A percentile compares a stretch with the other conserved stretches of the same genome.
These are phyloP conservation scores for Gaeumannomyces sp. DNA, from an alignment of 2,329 filamentous ascomycete genomes.

Conservation along the genomic window DNA sequence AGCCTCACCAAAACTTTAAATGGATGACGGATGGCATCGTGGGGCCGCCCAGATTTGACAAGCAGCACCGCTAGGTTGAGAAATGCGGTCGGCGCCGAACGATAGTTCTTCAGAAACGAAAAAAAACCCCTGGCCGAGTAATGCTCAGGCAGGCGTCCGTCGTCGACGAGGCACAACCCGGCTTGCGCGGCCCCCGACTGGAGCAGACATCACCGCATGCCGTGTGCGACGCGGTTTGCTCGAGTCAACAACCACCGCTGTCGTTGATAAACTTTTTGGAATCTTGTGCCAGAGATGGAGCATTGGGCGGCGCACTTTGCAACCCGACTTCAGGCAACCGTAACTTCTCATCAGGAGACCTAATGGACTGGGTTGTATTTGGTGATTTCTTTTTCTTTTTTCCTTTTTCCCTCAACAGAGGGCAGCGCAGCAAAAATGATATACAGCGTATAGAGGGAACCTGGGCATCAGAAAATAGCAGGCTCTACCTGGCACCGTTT, in stretches of 20 bases:
- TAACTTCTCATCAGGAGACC: not conserved
- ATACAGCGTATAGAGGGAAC: not conserved
- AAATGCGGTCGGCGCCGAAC: too few species aligned
- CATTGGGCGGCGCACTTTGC: too few species aligned
- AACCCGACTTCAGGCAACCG: too few species aligned
- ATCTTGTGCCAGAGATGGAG: not conserved
- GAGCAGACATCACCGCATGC: not conserved
- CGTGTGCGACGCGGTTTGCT: not conserved
- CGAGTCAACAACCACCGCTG: not conserved
- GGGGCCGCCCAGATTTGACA: not conserved
- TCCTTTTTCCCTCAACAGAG: not conserved
- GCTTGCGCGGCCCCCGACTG: not conserved
- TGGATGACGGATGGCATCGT: not conserved
- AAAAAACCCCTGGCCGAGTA: too few species aligned
- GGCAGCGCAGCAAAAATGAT: not conserved
- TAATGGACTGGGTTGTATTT: not conserved
- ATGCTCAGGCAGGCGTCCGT: not conserved
- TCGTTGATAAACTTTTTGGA: not conserved
- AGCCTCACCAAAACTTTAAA: not conserved
- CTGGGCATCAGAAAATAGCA: not conserved
- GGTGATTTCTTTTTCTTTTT: not conserved
- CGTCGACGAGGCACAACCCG: not conserved
- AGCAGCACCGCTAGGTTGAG: too few species aligned
- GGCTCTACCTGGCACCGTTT: not conserved
- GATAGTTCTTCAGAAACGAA: not conserved